These are phyloP conservation scores for Mycogone perniciosa DNA, from an alignment of 2,329 filamentous ascomycete genomes.

Conservation along the genomic window DNA sequence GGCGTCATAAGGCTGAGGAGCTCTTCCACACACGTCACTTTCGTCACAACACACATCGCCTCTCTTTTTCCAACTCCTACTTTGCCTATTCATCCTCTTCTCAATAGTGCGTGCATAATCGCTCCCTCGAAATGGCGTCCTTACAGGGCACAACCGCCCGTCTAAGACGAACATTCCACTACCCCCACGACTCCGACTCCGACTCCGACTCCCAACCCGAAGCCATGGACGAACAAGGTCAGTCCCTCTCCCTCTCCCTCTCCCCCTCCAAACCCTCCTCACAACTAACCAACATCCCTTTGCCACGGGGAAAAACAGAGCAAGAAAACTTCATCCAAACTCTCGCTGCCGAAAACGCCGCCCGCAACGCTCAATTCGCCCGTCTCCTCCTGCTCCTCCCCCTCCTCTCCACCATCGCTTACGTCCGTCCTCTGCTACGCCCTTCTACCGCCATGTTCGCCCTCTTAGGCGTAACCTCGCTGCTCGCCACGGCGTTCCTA, in stretches of 20 bases:
- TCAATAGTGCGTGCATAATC: background rate
- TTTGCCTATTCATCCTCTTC: background rate
- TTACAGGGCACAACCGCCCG: conserved; percentile 42
- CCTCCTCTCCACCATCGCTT: conserved; percentile 47
- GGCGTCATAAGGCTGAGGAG: conserved; percentile 12
- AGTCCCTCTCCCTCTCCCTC: background rate
- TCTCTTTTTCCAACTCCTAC: background rate
- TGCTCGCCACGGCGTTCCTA: conserved; percentile 56
- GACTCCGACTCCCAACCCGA: conserved; percentile 46
- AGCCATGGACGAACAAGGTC: conserved; percentile 71
- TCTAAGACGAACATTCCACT: conserved; percentile 70
- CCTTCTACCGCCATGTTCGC: conserved; percentile 36
- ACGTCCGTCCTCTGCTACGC: conserved; percentile 35
- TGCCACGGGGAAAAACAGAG: conserved; percentile 35
- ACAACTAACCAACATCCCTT: background rate
- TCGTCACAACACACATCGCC: background rate
- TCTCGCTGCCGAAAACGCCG: conserved; percentile 49
- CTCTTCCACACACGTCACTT: background rate
- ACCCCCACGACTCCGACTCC: conserved; percentile 55
- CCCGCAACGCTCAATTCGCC: conserved; percentile 52
- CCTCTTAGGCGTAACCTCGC: conserved; percentile 55
- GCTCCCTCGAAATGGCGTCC: conserved; percentile 18
- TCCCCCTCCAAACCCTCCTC: background rate
- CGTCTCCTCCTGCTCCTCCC: conserved; percentile 56
- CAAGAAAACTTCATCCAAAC: conserved; percentile 57